phyloP scores from a whole-genome alignment of 805 yeast genomes.

The Brettanomyces bruxellensis region DNA sequence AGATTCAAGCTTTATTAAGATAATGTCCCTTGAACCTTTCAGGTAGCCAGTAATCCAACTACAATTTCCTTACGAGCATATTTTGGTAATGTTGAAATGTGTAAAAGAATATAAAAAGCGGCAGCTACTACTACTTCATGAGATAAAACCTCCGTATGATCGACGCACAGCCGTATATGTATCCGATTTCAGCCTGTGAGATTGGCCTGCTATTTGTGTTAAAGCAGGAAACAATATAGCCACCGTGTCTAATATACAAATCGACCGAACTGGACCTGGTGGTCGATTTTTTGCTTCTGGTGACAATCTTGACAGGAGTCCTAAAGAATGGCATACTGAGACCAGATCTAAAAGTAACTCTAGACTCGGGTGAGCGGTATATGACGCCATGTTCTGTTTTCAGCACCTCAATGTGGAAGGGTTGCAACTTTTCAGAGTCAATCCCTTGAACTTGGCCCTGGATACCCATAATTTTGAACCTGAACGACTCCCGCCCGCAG shows the following conservation, averaged over 20 bases:
- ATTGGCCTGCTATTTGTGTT: constrained; percentile 24
- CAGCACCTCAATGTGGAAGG: constrained; percentile 36
- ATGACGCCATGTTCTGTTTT: constrained; percentile 44
- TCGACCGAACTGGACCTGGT: constrained; percentile 22
- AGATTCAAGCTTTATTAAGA: no score
- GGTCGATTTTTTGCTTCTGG: constrained; percentile 19
- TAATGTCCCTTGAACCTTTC: no score
- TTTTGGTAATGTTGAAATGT: no score
- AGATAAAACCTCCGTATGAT: constrained; percentile 40
- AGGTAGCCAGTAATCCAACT: no score
- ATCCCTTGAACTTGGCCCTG: constrained; percentile 24
- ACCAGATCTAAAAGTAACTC: constrained; percentile 36
- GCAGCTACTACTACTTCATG: not conserved
- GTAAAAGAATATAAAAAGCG: not conserved
- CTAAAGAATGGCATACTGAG: constrained; percentile 44
- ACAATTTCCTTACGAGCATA: no score
- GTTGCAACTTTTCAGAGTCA: constrained; percentile 5
- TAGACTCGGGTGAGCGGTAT: constrained; percentile 25
- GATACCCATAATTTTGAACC: constrained; percentile 38
- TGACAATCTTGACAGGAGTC: constrained; percentile 33
- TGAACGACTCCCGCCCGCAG: constrained; percentile 30
- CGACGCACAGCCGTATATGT: constrained; percentile 37
- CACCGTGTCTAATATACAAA: constrained; percentile 41
- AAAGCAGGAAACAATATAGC: constrained; percentile 41
- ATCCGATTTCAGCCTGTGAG: constrained; percentile 31